Evolutionary conservation across 768 basidiomycete species (phyloP), one percentile per base, ranked within the genome.

Genomic region (Termitomyces heimii): DNA sequence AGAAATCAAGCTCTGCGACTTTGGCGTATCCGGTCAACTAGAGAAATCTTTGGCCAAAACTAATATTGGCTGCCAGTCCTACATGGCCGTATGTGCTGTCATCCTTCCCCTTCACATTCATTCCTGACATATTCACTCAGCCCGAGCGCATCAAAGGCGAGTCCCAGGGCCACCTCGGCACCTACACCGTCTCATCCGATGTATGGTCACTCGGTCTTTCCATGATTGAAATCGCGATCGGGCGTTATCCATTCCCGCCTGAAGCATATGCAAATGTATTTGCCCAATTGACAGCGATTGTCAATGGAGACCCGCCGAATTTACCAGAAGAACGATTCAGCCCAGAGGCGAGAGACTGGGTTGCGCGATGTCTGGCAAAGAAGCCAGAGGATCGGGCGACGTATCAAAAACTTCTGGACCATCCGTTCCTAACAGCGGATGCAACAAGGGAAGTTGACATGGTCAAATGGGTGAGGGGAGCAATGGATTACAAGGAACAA

Each of bases 231-330:
- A 86, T 96, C 61, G 92, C 89, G 3, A 78, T 91, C 65, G 95
- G 89, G 66, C 71, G 83, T 67, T 98, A 99, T 71, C 96, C 96
- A 2, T 99, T 97, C 67, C 96, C 96, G 31, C 95, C 95, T 28
- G 95, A 98, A 75, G 96, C 94, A 7, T 99, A 97, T 70, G 83
- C 86, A 57, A 98, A 98, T 69, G 94, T 98, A 16, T 97, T 99
- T 72, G 96, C 95, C 2, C 96, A 99, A 66, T 63, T 83, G 40
- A 92, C 88, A n/a, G 95, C 96, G 4, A 99, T 99, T 60, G 94
- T 99, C 2, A 87, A 97, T 61, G 96, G 94, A 0, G 91, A 94
- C 55, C 89, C 94, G 10, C 96, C 96, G 4, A 84, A 84, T 35
- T 74, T 99, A 32, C 95, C 95, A 0, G 82, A 82, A 20, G 80